Evolutionary conservation across 352 stramenopile species (phyloP), one percentile per base, ranked within the genome.

Genomic region (Phytophthora niederhauseri): DNA sequence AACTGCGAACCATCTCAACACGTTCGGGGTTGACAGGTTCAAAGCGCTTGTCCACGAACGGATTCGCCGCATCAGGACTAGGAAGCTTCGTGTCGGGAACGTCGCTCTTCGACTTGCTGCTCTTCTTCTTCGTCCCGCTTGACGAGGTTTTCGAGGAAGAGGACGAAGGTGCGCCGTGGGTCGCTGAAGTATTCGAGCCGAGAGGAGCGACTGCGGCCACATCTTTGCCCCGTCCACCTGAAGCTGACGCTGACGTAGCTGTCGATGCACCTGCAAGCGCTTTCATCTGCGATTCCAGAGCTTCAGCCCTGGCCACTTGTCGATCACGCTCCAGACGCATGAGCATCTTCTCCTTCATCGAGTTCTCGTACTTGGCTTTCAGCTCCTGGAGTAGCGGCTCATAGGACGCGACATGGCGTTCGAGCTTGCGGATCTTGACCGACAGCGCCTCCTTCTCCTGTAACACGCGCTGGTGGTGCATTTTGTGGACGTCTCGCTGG

Each of bases 291-390:
- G 74, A 65, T 64, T 98, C 92, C 1, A 98, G 78, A n/a, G 90
- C 89, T 54, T 98, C 89, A 6, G 91, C 87, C 57, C 85, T 91
- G 17, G 94, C 92, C 30, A 87, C 91, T 59, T 97, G 89, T 1
- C 94, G 90, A 63, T 99, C 96, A 19, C 95, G 77, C 72, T 98
- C 94, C 45, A 99, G 89, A 6, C 92, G 89, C 87, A 98, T 97
- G 30, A 99, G 89, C 95, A 98, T 98, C 71, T 98, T 98, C 72
- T 99, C 96, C 73, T 98, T 99, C 89, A 98, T 98, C 6, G 92
- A 93, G 51, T 92, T 91, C 69, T 98, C 91, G 70, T 99, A 98
- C 75, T 98, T 98, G 57, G 78, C 70, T 65, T 97, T 96, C 30
- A 98, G 80, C 64, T 98, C 94, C 60, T 97, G 81, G 12, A 98